Evolutionary conservation across 1,284 basidiomycete genomes (phyloP), one percentile per base, ranked within the genome.

Genomic region (Trichosporon faecale): DNA sequence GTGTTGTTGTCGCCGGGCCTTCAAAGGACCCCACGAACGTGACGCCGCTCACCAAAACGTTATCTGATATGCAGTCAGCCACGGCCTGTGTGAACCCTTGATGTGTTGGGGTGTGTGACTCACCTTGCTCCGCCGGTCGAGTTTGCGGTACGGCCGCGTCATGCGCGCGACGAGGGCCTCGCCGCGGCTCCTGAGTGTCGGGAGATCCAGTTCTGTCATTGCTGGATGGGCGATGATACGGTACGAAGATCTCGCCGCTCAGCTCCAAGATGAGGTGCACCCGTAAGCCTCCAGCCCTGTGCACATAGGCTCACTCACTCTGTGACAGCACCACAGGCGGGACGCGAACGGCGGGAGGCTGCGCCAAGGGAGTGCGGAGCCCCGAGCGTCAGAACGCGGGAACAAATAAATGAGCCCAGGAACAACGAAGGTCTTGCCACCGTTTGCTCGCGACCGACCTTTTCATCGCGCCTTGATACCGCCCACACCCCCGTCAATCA

Each of bases 101-200:
- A 27, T 16, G 2, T 60, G 31, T 27, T 16, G 2, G 27, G 27
- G 14, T 2, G 3, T 9, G 16, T n/a, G 3, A 70, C 77, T 72
- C 66, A 79, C 77, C 71, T 79, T 80, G 60, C 74, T 71, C 66
- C 72, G 74, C 74, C 71, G 68, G 49, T 76, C 75, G 25, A 79
- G 67, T 49, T 74, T 76, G n/a, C 76, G 69, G 67, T 77, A 80
- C 49, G 68, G 68, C 60, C 23, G 52, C 6, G 63, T 14, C 2
- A 31, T 44, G 9, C 55, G 37, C 18, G 68, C 61, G 27, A 18
- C 44, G 37, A 65, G 33, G 14, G 40, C 52, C 57, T 70, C 69
- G 4, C 55, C 21, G 4, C 57, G 40, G 11, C 69, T 64, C 11
- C 66, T 37, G 5, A 67, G 12, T 1, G 69, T 70, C 16, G 65